Conservation (phyloP, 179 eudicot species). For the Heliamphora pulchella region DNA sequence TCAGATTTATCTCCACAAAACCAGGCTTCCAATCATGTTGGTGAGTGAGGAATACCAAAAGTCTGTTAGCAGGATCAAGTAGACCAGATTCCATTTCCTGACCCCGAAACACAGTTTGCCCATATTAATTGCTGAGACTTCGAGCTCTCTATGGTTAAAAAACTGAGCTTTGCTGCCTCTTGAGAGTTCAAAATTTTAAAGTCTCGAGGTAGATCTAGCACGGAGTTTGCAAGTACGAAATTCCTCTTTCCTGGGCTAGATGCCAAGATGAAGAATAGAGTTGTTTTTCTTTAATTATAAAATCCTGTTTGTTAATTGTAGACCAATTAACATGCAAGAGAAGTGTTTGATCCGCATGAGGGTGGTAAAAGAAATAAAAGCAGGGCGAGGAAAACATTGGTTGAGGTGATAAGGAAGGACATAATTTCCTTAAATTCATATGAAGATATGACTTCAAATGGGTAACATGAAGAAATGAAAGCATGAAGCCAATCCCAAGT, state of each 20-base stretch:
- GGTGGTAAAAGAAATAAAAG: no score
- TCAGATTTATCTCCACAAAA: background rate
- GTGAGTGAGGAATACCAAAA: background rate
- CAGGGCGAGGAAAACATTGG: no score
- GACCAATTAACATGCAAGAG: no score
- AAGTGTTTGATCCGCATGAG: no score
- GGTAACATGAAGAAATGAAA: no score
- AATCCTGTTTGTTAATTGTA: background rate
- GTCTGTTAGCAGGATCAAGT: background rate
- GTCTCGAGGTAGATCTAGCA: no score
- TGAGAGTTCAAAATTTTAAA: no score
- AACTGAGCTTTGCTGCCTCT: no score
- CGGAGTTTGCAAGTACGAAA: background rate
- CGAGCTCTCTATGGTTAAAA: background rate
- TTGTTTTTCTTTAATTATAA: background rate
- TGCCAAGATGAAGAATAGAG: background rate
- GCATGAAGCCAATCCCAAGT: no score
- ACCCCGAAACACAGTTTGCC: background rate
- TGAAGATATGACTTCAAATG: no score
- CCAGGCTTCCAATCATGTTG: background rate
- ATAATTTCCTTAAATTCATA: no score
- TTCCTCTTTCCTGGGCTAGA: background rate
- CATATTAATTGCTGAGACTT: background rate
- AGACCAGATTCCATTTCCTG: slow-evolving; percentile 2
- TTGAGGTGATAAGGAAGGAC: no score